These are phyloP conservation scores for Metschnikowia shivogae DNA, from an alignment of 805 yeast genomes.

Conservation along the genomic window DNA sequence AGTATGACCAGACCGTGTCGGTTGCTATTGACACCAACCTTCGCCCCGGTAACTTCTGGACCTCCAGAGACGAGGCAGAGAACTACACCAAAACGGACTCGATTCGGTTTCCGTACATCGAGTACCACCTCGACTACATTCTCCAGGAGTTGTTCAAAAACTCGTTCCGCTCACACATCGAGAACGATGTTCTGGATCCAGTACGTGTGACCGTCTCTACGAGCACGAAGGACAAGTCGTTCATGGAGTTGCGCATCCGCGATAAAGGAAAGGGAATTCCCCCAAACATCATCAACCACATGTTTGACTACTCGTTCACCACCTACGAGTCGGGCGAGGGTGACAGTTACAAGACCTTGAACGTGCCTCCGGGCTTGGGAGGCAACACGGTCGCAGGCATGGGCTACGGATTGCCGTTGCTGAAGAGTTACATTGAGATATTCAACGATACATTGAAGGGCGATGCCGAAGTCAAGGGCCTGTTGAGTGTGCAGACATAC, in stretches of 20 bases:
- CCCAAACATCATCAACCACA: constrained; percentile 56
- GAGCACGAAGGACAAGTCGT: constrained; percentile 26
- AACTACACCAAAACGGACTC: constrained; percentile 51
- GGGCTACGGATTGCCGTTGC: constrained; percentile 92
- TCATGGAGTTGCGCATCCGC: constrained; percentile 67
- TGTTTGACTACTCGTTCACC: constrained; percentile 84
- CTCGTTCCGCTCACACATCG: constrained; percentile 84
- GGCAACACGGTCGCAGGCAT: constrained; percentile 82
- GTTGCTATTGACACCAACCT: constrained; percentile 48
- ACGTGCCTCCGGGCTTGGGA: constrained; percentile 68
- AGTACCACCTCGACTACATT: constrained; percentile 83
- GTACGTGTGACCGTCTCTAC: constrained; percentile 38
- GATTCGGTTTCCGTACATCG: constrained; percentile 73
- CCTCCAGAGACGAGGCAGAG: constrained; percentile 19
- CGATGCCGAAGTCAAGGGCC: constrained; percentile 28
- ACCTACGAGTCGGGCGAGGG: constrained; percentile 64
- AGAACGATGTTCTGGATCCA: constrained; percentile 44
- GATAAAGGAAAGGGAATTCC: constrained; percentile 90
- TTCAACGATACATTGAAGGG: constrained; percentile 31
- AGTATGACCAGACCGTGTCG: constrained; percentile 72
- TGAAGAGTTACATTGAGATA: constrained; percentile 45
- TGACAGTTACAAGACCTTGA: constrained; percentile 56
- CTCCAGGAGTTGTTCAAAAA: constrained; percentile 84
- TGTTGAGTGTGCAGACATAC: constrained; percentile 62
- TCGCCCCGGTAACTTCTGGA: constrained; percentile 27